A percentile compares a stretch with the other conserved stretches of the same genome.
These are phyloP conservation scores for Aspergillus sp. DNA, from an alignment of 2,329 filamentous ascomycete species.

Conservation along the genomic window DNA sequence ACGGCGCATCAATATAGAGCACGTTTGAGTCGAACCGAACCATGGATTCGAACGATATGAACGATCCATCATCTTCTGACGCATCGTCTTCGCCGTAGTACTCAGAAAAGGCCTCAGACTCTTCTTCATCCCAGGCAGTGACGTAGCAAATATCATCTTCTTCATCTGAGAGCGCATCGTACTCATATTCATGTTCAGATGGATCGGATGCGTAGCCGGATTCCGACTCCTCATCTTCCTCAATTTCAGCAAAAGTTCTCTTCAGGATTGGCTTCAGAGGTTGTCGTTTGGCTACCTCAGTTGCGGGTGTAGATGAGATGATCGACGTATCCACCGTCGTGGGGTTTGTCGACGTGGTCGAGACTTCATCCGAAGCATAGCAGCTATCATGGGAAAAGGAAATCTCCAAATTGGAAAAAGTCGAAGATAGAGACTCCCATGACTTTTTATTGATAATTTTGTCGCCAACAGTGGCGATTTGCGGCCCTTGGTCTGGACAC, in stretches of 20 bases:
- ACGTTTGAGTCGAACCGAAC: conserved; percentile 35
- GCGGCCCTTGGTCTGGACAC: background rate
- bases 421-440: conserved; percentile 38
- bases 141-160: conserved; percentile 30
- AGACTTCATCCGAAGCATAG: conserved; percentile 38
- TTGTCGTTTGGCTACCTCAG: conserved; percentile 21
- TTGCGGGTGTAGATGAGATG: conserved; percentile 18
- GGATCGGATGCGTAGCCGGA: conserved; percentile 39
- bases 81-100: conserved; percentile 27
- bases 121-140: conserved; percentile 28
- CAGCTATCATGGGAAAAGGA: conserved; percentile 39
- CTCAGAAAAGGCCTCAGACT: conserved; percentile 25
- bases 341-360: conserved; percentile 29
- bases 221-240: conserved; percentile 29
- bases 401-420: conserved; percentile 34
- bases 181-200: conserved; percentile 23
- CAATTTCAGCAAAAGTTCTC: conserved; percentile 25
- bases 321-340: conserved; percentile 20
- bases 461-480: conserved; percentile 25
- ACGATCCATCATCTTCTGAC: conserved; percentile 35
- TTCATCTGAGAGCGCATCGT: conserved; percentile 19
- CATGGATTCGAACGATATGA: conserved; percentile 34
- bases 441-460: conserved; percentile 26
- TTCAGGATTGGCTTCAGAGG: conserved; percentile 35
- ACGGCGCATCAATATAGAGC: conserved; percentile 32